Evolutionary conservation across 768 basidiomycete genomes (phyloP).

Genomic region (Suillus tomentosus): DNA sequence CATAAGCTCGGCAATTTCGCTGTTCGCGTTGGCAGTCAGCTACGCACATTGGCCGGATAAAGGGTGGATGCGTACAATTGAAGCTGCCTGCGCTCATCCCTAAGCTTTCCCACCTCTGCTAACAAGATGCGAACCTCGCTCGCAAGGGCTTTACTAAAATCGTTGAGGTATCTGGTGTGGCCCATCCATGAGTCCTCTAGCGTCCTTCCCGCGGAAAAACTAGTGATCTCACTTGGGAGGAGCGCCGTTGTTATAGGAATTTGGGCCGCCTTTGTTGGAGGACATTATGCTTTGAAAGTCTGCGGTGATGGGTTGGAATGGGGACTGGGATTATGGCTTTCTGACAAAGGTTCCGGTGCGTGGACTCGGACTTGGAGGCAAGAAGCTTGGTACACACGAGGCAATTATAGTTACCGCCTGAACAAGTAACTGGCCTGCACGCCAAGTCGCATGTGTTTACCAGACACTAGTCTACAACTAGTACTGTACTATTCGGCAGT

Average conservation of each 20-base stretch:
- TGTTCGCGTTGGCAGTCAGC: constrained; percentile 29
- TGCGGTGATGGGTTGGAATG: neutral
- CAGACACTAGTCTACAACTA: neutral
- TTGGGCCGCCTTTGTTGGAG: constrained; percentile 34
- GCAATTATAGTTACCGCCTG: constrained; percentile 2
- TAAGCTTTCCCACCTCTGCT: constrained; percentile 59
- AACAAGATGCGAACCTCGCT: constrained; percentile 62
- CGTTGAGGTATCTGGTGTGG: constrained; percentile 50
- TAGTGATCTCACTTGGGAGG: constrained; percentile 34
- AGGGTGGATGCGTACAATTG: constrained; percentile 47
- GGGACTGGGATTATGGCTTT: neutral
- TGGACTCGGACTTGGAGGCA: neutral
- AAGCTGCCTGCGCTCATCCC: constrained; percentile 57
- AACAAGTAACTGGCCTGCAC: neutral
- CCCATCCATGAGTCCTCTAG: constrained; percentile 12
- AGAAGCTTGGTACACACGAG: constrained; percentile 9
- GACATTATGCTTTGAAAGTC: constrained; percentile 24
- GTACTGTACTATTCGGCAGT: neutral
- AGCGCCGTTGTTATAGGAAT: constrained; percentile 34
- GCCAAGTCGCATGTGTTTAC: neutral
- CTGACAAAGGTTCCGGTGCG: neutral
- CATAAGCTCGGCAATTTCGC: constrained; percentile 86
- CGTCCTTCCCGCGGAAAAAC: constrained; percentile 4
- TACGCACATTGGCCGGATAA: neutral
- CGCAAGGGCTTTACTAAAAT: constrained; percentile 65